These are phyloP conservation scores for Pontederia paniculata DNA, from an alignment of 176 grass and related monocot genomes.

Conservation along the genomic window DNA sequence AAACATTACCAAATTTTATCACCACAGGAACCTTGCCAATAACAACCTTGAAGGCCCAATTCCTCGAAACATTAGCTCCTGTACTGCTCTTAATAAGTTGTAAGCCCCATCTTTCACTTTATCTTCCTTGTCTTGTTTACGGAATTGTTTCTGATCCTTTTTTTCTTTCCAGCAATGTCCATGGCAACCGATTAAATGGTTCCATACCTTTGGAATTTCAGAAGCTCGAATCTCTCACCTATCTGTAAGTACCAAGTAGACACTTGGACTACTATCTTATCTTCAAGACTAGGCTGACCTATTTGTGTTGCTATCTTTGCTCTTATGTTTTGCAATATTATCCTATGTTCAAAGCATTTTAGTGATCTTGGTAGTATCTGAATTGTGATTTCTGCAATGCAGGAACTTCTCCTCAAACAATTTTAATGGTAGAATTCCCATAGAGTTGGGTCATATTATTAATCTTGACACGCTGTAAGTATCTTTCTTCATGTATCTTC, in stretches of 20 bases:
- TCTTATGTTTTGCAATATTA: background rate
- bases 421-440: slow-evolving; percentile 77
- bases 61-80: slow-evolving; percentile 85
- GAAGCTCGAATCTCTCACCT: slow-evolving; percentile 74
- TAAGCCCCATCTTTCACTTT: slow-evolving; percentile 29
- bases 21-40: slow-evolving; percentile 75
- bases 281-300: too few species aligned
- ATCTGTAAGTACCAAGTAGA: slow-evolving; percentile 55
- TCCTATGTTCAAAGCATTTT: background rate
- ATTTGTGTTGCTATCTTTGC: too few species aligned
- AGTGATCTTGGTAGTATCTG: too few species aligned
- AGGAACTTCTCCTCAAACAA: slow-evolving; percentile 94
- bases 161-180: slow-evolving; percentile 60
- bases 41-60: slow-evolving; percentile 83
- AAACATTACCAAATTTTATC: background rate
- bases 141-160: slow-evolving; percentile 14
- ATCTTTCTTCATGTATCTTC: background rate
- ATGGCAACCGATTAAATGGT: slow-evolving; percentile 74
- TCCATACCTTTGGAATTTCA: slow-evolving; percentile 81
- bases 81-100: slow-evolving; percentile 96
- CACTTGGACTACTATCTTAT: background rate
- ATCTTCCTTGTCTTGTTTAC: background rate
- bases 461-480: slow-evolving; percentile 98
- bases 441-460: slow-evolving; percentile 74
- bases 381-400: slow-evolving; percentile 9